Percentiles rank a stretch among this genome's conserved stretches.
These are phyloP conservation scores for Xerocomus minutiporus DNA, from an alignment of 1,284 basidiomycete genomes.

Conservation along the genomic window DNA sequence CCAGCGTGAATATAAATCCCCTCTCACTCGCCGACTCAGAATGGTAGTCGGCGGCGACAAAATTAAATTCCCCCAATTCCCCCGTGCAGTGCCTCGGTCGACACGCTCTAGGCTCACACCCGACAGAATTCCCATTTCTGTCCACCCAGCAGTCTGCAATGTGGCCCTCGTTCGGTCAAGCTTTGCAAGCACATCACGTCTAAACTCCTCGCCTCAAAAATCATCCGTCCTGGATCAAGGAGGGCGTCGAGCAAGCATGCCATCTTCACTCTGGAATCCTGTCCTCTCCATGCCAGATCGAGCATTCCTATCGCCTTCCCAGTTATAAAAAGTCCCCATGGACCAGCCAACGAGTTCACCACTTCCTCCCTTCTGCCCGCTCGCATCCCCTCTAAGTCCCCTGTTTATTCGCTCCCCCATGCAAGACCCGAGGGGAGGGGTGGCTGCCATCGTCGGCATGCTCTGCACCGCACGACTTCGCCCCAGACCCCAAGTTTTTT, in stretches of 20 bases:
- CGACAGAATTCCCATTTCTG: too few species aligned
- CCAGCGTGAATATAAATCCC: background rate
- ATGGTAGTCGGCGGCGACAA: background rate
- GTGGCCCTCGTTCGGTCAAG: too few species aligned
- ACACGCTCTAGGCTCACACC: background rate
- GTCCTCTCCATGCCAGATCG: background rate
- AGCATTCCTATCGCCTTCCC: background rate
- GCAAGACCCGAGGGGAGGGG: slow-evolving; percentile 30
- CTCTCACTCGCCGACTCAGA: background rate
- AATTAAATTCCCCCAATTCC: background rate
- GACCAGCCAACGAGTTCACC: slow-evolving; percentile 2
- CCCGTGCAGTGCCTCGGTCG: background rate
- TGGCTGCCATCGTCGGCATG: background rate
- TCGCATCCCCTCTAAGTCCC: background rate
- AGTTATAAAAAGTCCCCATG: slow-evolving; percentile 17
- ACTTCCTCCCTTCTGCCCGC: background rate
- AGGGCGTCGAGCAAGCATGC: background rate
- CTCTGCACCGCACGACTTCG: background rate
- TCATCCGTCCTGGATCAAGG: background rate
- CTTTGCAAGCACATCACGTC: background rate
- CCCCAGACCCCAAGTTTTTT: background rate
- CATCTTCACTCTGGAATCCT: background rate
- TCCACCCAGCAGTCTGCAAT: too few species aligned
- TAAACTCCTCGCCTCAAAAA: background rate
- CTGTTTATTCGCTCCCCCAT: slow-evolving; percentile 8